Conservation (phyloP, 2,329 filamentous ascomycete genomes). For the Mycosphaerella sp. region DNA sequence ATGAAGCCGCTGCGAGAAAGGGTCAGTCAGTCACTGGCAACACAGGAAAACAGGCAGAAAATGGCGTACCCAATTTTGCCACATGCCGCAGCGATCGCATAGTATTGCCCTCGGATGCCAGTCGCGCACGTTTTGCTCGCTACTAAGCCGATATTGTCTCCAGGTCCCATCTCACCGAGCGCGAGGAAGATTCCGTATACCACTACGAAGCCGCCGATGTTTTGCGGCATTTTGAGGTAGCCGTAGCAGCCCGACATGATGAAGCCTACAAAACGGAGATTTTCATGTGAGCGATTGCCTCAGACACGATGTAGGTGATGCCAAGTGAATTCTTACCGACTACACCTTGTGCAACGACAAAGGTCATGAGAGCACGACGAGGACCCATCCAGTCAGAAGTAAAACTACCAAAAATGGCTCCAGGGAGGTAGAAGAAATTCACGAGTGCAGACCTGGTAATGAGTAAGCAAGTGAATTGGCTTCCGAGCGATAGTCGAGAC, state of each 20-base stretch:
- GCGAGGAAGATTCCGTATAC: constrained; percentile 69
- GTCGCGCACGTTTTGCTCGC: constrained; percentile 86
- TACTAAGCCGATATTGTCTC: constrained; percentile 83
- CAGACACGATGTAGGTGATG: too few species aligned
- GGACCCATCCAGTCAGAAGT: constrained; percentile 74
- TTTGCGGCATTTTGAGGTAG: constrained; percentile 57
- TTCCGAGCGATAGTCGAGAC: constrained; percentile 38
- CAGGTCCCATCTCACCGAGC: constrained; percentile 76
- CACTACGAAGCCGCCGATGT: constrained; percentile 70
- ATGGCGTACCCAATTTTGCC: constrained; percentile 53
- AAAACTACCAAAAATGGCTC: constrained; percentile 69
- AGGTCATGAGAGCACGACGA: constrained; percentile 63
- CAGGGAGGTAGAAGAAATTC: constrained; percentile 84
- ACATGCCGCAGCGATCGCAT: constrained; percentile 62
- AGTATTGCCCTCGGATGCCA: constrained; percentile 68
- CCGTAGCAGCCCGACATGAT: constrained; percentile 78
- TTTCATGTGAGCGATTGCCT: too few species aligned
- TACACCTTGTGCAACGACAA: constrained; percentile 64
- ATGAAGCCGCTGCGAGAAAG: constrained; percentile 59
- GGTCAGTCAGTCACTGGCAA: not conserved
- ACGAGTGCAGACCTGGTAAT: constrained; percentile 53
- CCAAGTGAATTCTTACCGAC: too few species aligned
- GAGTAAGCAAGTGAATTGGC: not conserved
- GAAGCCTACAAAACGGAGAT: constrained; percentile 56
- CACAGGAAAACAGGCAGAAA: not conserved